Percentiles rank a stretch among this genome's conserved stretches.
Evolutionary conservation across 2,329 filamentous ascomycete species (phyloP).

Genomic region (Hirsutella rhossiliensis): DNA sequence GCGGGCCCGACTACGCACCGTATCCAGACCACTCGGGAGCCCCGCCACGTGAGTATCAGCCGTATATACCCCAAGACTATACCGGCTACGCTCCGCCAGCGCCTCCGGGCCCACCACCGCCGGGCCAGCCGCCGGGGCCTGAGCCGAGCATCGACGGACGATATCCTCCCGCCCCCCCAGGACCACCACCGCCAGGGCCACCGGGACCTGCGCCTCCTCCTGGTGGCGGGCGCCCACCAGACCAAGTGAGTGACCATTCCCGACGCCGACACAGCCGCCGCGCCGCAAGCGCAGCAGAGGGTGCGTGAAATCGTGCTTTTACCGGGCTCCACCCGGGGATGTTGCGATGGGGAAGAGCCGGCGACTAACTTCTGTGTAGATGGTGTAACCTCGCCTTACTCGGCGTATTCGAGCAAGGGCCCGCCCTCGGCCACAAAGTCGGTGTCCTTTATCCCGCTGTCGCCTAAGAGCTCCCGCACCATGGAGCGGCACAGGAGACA

Average conservation of each 20-base stretch:
- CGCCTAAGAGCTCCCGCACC: constrained; percentile 34
- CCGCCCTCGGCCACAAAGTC: constrained; percentile 20
- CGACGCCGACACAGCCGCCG: constrained; percentile 12
- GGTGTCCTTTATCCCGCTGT: constrained; percentile 35
- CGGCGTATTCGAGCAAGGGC: background rate
- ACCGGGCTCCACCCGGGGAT: constrained; percentile 2
- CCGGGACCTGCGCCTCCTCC: constrained; percentile 8
- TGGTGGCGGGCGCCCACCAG: constrained; percentile 22
- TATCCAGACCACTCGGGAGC: constrained; percentile 15
- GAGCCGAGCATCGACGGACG: constrained; percentile 4
- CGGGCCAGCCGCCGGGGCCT: constrained; percentile 14
- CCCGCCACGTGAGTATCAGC: constrained; percentile 21
- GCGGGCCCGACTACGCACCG: constrained; percentile 5
- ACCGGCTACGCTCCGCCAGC: constrained; percentile 27
- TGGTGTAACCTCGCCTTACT: constrained; percentile 12
- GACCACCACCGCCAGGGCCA: constrained; percentile 20
- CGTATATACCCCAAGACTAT: constrained; percentile 32
- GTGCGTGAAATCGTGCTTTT: constrained; percentile 22
- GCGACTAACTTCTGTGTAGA: constrained; percentile 15
- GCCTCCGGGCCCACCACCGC: constrained; percentile 22
- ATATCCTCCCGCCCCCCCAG: constrained; percentile 16
- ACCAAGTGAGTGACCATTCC: constrained; percentile 31
- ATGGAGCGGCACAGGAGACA: constrained; percentile 27
- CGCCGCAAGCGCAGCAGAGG: constrained; percentile 18
- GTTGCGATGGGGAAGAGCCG: background rate